These are phyloP conservation scores for Alternaria ethzedia DNA, from an alignment of 2,329 filamentous ascomycete genomes.

Conservation along the genomic window DNA sequence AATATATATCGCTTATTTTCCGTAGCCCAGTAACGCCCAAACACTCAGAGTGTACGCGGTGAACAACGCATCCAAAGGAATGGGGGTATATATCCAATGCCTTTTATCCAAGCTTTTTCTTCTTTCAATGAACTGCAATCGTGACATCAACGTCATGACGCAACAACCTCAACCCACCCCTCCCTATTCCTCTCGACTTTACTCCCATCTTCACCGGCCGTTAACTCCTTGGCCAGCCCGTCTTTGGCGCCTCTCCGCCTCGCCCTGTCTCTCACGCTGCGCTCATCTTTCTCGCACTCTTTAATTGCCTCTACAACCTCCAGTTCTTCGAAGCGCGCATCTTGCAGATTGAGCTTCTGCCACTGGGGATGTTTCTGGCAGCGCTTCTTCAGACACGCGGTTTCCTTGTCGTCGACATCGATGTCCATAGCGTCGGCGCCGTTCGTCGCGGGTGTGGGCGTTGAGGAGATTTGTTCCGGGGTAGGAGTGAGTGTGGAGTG, in stretches of 20 bases:
- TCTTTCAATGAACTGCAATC: too few species aligned
- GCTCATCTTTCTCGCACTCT: conserved; percentile 55
- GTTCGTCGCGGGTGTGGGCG: conserved; percentile 10
- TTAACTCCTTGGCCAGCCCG: conserved; percentile 38
- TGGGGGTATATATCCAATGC: conserved; percentile 5
- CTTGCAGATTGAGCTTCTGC: conserved; percentile 57
- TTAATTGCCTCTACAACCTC: conserved; percentile 55
- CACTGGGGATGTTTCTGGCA: conserved; percentile 58
- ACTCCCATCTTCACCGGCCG: conserved; percentile 23
- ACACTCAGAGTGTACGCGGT: not conserved
- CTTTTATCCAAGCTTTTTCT: conserved; percentile 2
- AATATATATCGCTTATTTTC: not conserved
- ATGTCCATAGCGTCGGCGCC: conserved; percentile 6
- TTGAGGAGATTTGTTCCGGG: conserved; percentile 26
- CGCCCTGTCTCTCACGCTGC: conserved; percentile 53
- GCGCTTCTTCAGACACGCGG: conserved; percentile 54
- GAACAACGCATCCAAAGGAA: not conserved
- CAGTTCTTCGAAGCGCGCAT: conserved; percentile 55
- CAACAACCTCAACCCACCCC: conserved; percentile 45
- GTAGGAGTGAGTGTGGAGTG: conserved; percentile 54
- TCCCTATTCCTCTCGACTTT: conserved; percentile 38
- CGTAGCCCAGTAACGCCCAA: not conserved
- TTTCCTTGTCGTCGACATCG: conserved; percentile 20
- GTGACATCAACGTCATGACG: too few species aligned
- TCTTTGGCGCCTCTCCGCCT: conserved; percentile 48